Evolutionary conservation across 2,329 filamentous ascomycete species (phyloP), one percentile per base, ranked within the genome.

Genomic region (Verticillium nonalfalfae): DNA sequence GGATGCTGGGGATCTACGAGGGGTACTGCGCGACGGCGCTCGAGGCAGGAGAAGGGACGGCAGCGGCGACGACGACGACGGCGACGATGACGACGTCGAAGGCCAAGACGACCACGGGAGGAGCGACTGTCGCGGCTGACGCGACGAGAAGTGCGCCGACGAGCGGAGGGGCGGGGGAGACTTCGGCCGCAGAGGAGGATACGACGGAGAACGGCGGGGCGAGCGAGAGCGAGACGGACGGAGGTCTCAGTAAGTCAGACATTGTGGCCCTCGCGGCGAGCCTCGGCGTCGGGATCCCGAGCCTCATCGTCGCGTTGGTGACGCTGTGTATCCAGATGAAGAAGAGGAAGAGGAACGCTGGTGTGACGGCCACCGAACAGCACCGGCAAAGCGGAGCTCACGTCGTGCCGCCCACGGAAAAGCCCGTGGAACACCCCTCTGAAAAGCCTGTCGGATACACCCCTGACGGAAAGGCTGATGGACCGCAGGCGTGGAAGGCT

Each of bases 211-310:
- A 14, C n/a, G 33, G 31, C 9, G 36, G 35, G 4, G 11, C 31
- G 5, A 33, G n/a, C 4, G 36, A 31, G 13, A 7, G 14, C n/a
- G 21, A 40, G 9, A 15, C 21, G 26, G 54, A 33, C 11, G 56
- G 58, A 4, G 67, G 69, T 4, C 52, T 70, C 10, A 70, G 66
- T 60, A 63, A 68, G 52, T 70, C 66, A 7, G 66, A 70, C 9
- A 65, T 65, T 9, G 65, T 70, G 7, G 69, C 68, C 1, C 60
- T 70, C 35, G 69, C 68, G 4, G 67, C 69, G 10, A 67, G 66
- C 26, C 61, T 67, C 57, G 68, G 67, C 15, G 60, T 74, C 33
- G 72, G 69, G 1, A 66, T 71, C 38, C 66, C 66, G 71, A 79
- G 59, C 67, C 76, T 60, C 74, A 71, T 55, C 63, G 70, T 65